Evolutionary conservation across 768 basidiomycete genomes (phyloP).

Genomic region (Phlebiopsis flavidoalba): DNA sequence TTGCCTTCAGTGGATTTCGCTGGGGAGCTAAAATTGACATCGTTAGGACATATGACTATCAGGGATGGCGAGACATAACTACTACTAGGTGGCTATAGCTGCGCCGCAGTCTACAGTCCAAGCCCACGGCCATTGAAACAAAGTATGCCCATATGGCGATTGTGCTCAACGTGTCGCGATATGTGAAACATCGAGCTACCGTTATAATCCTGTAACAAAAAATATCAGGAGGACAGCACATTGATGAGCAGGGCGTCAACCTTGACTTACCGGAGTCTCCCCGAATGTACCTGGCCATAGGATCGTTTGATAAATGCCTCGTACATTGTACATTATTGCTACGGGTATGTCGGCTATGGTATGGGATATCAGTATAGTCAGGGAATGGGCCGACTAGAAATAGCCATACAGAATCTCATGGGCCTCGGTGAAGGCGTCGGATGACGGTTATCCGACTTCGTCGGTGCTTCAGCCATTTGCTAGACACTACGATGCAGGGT

Average conservation of each 20-base stretch:
- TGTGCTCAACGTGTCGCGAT: background rate
- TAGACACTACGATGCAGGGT: too few species aligned
- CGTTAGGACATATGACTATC: background rate
- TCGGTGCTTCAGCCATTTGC: too few species aligned
- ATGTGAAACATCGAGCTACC: background rate
- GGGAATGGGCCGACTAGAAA: background rate
- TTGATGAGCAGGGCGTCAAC: background rate
- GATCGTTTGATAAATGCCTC: background rate
- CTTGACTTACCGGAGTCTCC: background rate
- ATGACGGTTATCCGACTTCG: too few species aligned
- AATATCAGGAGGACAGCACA: background rate
- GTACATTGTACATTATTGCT: background rate
- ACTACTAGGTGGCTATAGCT: slow-evolving; percentile 1
- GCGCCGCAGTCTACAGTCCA: slow-evolving; percentile 8
- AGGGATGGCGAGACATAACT: background rate
- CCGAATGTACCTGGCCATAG: background rate
- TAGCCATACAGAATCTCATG: too few species aligned
- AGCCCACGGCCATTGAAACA: background rate
- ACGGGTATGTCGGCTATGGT: background rate
- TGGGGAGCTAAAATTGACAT: background rate
- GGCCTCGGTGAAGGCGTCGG: too few species aligned
- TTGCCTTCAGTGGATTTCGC: background rate
- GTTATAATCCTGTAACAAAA: background rate
- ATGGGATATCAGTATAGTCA: background rate
- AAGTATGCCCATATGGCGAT: background rate